Base-by-base conservation (phyloP, 495 filamentous ascomycete genomes). In the Talaromyces trachyspermus region DNA sequence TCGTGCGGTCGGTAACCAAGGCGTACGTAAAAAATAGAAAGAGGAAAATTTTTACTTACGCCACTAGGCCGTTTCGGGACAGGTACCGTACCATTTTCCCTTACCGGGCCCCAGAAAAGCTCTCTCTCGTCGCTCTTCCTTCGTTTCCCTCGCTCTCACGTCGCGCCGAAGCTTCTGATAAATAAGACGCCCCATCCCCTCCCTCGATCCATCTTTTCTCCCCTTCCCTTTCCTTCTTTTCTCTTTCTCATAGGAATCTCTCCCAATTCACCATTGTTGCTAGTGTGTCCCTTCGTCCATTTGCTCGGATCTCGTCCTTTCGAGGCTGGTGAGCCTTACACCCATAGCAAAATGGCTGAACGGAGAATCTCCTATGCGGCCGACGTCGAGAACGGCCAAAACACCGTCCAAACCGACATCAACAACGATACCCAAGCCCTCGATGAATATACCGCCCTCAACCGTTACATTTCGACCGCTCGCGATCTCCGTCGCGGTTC, bases 381-480 rank as follows among this genome's bases (percentile, higher is more conserved):
- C 58, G 69, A 73, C 55, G 69, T 73, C 46, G 69, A 73, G 56
- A 73, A 73, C 56, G 69, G 69, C 57, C 68, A 70, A 44, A 63
- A 62, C 58, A 67, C 61, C 57, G 37, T 19, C 11, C 65, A 61
- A 51, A 52, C 50, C 46, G 63, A 66, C 37, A 25, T 62, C 23
- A 62, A 58, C 26, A 64, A 64, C 37, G 56, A 41, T 9, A 56
- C 26, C 43, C 55, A 40, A 17, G 43, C 44, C 43, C 65, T 72
- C 52, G 73, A 76, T 48, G 74, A 78, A 52, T 78, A 78, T 57
- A 64, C 66, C 33, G 72, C 72, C 29, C 62, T 84, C 46, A 74
- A 81, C 62, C 72, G 78, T 38, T 84, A 81, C 64, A 82, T 84
- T 59, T 82, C 80, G 46, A 80, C 78, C 51, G 81, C 81, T 53